Evolutionary conservation across 2,329 filamentous ascomycete genomes (phyloP).

Genomic region (Fusarium nygamai): DNA sequence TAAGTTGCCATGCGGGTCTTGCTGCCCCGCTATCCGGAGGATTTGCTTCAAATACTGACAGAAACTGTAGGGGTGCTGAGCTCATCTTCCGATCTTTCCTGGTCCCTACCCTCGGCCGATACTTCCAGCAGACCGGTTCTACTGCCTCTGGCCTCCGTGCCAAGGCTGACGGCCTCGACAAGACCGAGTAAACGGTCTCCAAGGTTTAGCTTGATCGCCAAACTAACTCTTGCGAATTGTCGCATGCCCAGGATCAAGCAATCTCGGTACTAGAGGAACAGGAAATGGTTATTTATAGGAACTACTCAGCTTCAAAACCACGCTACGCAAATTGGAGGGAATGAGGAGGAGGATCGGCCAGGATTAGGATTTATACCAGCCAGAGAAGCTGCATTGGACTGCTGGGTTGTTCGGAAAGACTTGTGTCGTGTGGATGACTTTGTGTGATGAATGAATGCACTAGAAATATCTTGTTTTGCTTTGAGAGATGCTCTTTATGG

Average conservation of each 20-base stretch:
- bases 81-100: conserved; percentile 97
- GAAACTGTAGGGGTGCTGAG: conserved; percentile 80
- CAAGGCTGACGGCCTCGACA: conserved; percentile 83
- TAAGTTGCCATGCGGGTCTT: conserved; percentile 59
- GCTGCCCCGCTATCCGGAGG: conserved; percentile 4
- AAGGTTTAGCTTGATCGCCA: conserved; percentile 41
- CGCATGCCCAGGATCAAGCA: conserved; percentile 39
- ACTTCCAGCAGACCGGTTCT: conserved; percentile 79
- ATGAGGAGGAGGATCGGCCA: conserved; percentile 21
- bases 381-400: conserved; percentile 13
- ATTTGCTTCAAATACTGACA: conserved; percentile 28
- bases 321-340: conserved; percentile 11
- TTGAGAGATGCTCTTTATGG: conserved; percentile 41
- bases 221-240: conserved; percentile 35
- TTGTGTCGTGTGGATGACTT: conserved; percentile 31
- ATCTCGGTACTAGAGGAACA: conserved; percentile 31
- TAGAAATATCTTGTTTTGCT: conserved; percentile 31
- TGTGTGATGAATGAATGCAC: conserved; percentile 38
- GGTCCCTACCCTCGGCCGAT: conserved; percentile 88
- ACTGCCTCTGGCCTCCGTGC: conserved; percentile 89
- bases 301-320: conserved; percentile 19
- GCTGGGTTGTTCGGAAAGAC: conserved; percentile 18
- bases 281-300: conserved; percentile 21
- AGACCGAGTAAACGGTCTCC: conserved; percentile 65
- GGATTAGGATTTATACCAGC: conserved; percentile 7